Evolutionary conservation across 2,329 filamentous ascomycete genomes (phyloP).

Genomic region (Trichoderma lentiforme): DNA sequence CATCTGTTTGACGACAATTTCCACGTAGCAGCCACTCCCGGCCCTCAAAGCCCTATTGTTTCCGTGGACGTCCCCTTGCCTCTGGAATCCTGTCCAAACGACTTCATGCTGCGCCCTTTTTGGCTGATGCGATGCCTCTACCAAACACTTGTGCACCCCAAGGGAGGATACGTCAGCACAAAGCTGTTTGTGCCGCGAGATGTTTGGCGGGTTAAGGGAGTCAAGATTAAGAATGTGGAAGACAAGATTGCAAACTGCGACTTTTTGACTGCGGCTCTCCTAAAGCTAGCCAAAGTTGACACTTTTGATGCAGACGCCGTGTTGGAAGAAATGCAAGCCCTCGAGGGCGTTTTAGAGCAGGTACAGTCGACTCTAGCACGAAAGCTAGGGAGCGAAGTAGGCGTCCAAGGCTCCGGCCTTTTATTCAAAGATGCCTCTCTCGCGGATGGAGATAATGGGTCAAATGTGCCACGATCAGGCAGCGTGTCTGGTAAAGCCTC

Average conservation of each 20-base stretch:
- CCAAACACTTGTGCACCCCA: constrained; percentile 85
- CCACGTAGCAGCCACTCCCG: constrained; percentile 62
- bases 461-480: constrained; percentile 49
- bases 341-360: constrained; percentile 83
- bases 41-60: constrained; percentile 62
- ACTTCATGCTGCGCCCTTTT: constrained; percentile 86
- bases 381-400: constrained; percentile 90
- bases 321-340: constrained; percentile 86
- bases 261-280: constrained; percentile 79
- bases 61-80: constrained; percentile 66
- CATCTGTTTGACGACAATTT: constrained; percentile 83
- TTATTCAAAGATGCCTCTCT: constrained; percentile 69
- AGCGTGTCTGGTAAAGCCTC: constrained; percentile 65
- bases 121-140: constrained; percentile 96
- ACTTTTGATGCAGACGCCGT: constrained; percentile 88
- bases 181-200: constrained; percentile 90
- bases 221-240: constrained; percentile 86
- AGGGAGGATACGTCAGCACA: constrained; percentile 86
- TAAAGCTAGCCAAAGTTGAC: constrained; percentile 80
- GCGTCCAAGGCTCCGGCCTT: constrained; percentile 67
- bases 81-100: constrained; percentile 87
- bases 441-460: constrained; percentile 43
- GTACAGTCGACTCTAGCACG: constrained; percentile 73
- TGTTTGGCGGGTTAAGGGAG: constrained; percentile 89
- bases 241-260: constrained; percentile 95